Conservation (phyloP, 192 early-diverging fungal species). For the Coemansia sp. region DNA sequence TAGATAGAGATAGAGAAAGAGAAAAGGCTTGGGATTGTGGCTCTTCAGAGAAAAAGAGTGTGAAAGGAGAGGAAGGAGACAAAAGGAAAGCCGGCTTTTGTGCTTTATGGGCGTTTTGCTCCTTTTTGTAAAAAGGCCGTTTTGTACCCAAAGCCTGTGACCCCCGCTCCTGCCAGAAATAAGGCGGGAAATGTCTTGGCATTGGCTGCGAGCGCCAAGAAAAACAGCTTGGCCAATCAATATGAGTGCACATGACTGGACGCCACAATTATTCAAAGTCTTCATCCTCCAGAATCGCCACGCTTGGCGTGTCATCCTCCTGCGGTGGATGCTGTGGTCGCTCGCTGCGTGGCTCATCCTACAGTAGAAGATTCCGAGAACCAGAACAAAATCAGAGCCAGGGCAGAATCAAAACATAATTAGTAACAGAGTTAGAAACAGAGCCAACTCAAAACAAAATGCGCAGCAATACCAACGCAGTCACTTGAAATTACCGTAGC, state of each 20-base stretch:
- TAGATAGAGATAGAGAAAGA: not conserved
- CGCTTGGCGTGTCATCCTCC: conserved; percentile 8
- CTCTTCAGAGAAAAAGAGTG: not conserved
- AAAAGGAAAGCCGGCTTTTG: not conserved
- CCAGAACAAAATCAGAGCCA: not conserved
- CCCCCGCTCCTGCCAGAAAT: not conserved
- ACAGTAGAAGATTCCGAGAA: not conserved
- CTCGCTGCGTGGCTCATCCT: conserved; percentile 1
- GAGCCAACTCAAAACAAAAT: not conserved
- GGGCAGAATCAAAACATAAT: not conserved
- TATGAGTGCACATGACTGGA: not conserved
- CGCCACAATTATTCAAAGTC: conserved; percentile 7
- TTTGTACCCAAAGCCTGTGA: not conserved
- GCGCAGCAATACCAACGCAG: not conserved
- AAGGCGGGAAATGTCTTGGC: conserved; percentile 2
- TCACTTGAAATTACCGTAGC: not conserved
- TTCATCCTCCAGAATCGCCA: conserved; percentile 8
- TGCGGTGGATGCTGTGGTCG: not conserved
- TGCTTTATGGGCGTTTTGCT: not conserved
- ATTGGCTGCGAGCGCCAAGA: conserved; percentile 1
- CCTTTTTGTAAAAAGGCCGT: not conserved
- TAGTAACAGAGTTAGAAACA: not conserved
- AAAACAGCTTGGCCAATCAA: conserved; percentile 6
- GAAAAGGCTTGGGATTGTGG: not conserved
- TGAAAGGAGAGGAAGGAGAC: not conserved